Percentiles rank a stretch among this genome's conserved stretches.
Conservation (phyloP, 83 land plant species). For the Thuja plicata region DNA sequence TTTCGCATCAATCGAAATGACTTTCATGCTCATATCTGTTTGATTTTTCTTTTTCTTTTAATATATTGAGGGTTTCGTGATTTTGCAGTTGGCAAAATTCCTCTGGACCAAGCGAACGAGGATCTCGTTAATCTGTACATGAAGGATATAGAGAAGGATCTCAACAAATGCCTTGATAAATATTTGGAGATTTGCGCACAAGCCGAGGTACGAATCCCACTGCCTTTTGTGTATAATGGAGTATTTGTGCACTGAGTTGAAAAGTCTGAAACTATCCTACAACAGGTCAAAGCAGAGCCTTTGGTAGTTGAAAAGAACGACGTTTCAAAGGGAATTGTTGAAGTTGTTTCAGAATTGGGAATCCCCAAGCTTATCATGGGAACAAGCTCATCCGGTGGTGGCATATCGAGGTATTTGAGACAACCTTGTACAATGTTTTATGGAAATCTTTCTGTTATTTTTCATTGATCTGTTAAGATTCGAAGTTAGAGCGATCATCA, state of each 20-base stretch:
- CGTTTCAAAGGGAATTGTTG: slow-evolving; percentile 47
- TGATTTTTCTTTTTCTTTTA: too few species aligned
- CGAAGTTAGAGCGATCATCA: too few species aligned
- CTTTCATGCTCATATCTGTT: too few species aligned
- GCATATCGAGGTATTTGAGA: too few species aligned
- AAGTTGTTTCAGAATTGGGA: slow-evolving; percentile 19
- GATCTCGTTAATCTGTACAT: slow-evolving; percentile 28
- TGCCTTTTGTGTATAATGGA: neutral
- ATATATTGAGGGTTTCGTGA: too few species aligned
- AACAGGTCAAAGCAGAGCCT: slow-evolving; percentile 50
- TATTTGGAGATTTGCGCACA: slow-evolving; percentile 33
- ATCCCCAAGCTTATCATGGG: too few species aligned
- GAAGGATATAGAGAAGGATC: slow-evolving; percentile 21
- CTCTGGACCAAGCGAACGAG: slow-evolving; percentile 41
- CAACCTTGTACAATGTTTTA: too few species aligned
- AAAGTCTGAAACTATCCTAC: neutral
- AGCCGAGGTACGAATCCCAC: slow-evolving; percentile 26
- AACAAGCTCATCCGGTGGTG: neutral
- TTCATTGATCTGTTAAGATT: too few species aligned
- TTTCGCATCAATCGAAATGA: too few species aligned
- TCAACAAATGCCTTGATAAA: slow-evolving; percentile 20
- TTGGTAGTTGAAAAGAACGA: slow-evolving; percentile 32
- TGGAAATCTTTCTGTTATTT: too few species aligned
- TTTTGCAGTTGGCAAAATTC: slow-evolving; percentile 58
- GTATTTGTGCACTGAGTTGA: too few species aligned